phyloP scores from a whole-genome alignment of 1,284 basidiomycete genomes.

The Cryptococcus sp. region DNA sequence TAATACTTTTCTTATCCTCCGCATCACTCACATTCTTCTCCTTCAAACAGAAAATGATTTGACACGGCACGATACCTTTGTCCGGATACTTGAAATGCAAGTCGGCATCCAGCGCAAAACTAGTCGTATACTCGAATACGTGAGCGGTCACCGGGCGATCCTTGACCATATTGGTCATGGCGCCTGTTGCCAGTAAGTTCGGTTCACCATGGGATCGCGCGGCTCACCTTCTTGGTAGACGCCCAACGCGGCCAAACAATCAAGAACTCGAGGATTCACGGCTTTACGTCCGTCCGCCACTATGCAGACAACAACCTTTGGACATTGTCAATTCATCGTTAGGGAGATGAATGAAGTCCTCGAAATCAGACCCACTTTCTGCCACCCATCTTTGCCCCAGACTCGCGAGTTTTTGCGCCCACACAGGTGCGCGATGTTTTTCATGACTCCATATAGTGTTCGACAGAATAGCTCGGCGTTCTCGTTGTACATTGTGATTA shows the following conservation, averaged over 20 bases:
- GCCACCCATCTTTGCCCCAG: conserved; percentile 96
- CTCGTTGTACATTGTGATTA: conserved; percentile 97
- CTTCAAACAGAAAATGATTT: conserved; percentile 72
- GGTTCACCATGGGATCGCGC: neutral
- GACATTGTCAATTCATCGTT: neutral
- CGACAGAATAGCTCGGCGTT: conserved; percentile 91
- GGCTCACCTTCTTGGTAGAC: conserved; percentile 58
- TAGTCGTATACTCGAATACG: conserved; percentile 87
- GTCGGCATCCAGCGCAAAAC: conserved; percentile 83
- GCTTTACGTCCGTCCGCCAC: conserved; percentile 92
- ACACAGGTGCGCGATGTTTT: conserved; percentile 84
- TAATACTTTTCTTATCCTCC: no score
- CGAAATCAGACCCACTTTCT: conserved; percentile 65
- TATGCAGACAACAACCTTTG: conserved; percentile 88
- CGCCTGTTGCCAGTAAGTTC: conserved; percentile 51
- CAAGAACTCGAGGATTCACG: conserved; percentile 88
- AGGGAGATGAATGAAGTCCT: no score
- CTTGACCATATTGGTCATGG: conserved; percentile 89
- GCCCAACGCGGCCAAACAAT: conserved; percentile 66
- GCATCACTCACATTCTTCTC: conserved; percentile 85
- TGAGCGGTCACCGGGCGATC: conserved; percentile 88
- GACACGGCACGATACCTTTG: conserved; percentile 86
- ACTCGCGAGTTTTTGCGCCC: conserved; percentile 90
- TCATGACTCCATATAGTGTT: conserved; percentile 95
- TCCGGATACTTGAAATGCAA: conserved; percentile 93